Evolutionary conservation across 2,329 filamentous ascomycete species (phyloP).

Genomic region (Penicillium palitans): DNA sequence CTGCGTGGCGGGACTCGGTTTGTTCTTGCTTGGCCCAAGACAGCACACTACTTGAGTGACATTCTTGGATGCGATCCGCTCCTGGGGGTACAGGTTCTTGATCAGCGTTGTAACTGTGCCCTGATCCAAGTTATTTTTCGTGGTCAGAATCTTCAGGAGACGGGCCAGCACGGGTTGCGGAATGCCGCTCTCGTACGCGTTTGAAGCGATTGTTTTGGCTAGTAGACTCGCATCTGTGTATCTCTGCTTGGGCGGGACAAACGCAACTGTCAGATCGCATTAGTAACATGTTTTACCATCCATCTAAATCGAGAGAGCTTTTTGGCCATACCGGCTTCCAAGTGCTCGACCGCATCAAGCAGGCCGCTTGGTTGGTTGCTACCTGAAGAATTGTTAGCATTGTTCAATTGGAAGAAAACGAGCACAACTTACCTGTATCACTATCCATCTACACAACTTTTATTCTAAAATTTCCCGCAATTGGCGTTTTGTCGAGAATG

Average conservation of each 20-base stretch:
- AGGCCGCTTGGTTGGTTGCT: conserved; percentile 25
- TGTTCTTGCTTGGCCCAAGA: conserved; percentile 75
- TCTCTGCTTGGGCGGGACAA: conserved; percentile 64
- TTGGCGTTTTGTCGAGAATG: not conserved
- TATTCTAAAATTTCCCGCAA: not conserved
- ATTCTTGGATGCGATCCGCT: conserved; percentile 59
- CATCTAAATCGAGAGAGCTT: not conserved
- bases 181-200: conserved; percentile 69
- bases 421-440: conserved; percentile 5
- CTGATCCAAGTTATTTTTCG: conserved; percentile 71
- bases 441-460: conserved; percentile 1
- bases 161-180: conserved; percentile 59
- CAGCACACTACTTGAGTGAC: conserved; percentile 68
- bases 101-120: conserved; percentile 67
- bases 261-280: conserved; percentile 32
- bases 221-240: conserved; percentile 61
- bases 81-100: conserved; percentile 74
- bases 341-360: conserved; percentile 37
- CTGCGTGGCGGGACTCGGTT: conserved; percentile 71
- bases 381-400: conserved; percentile 10
- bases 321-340: conserved; percentile 37
- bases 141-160: conserved; percentile 67
- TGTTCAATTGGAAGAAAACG: not conserved
- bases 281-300: not conserved
- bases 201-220: conserved; percentile 62